These are phyloP conservation scores for Gossypium trilobum DNA, from an alignment of 441 rosid genomes.

Conservation along the genomic window DNA sequence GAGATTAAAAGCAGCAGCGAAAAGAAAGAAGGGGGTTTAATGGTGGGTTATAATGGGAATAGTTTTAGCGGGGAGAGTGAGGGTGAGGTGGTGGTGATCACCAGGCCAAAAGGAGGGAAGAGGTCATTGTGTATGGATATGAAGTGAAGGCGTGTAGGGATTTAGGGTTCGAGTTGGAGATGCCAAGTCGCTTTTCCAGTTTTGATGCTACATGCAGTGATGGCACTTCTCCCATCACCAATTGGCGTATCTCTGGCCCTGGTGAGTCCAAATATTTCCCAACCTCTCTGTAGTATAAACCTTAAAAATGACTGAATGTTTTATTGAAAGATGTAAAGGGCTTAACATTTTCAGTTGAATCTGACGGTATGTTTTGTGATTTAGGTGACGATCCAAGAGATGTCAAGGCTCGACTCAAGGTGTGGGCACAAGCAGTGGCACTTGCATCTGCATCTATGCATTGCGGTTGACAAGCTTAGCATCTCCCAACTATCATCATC, in stretches of 20 bases:
- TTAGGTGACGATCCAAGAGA: slow-evolving; percentile 88
- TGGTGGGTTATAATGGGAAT: slow-evolving; percentile 10
- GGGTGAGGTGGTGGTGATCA: slow-evolving; percentile 42
- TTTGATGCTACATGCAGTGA: slow-evolving; percentile 67
- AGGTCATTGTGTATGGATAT: slow-evolving; percentile 58
- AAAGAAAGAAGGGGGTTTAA: slow-evolving; percentile 20
- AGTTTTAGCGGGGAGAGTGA: slow-evolving; percentile 49
- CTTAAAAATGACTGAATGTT: not conserved
- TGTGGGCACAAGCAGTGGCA: slow-evolving; percentile 94
- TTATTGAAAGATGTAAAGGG: not conserved
- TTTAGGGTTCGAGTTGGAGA: slow-evolving; percentile 62
- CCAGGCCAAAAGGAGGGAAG: slow-evolving; percentile 58
- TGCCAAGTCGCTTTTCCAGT: slow-evolving; percentile 39
- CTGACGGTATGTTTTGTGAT: not conserved
- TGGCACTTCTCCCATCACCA: slow-evolving; percentile 60
- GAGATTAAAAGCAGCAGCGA: not conserved
- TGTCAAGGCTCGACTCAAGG: slow-evolving; percentile 84
- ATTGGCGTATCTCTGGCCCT: slow-evolving; percentile 77
- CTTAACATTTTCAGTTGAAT: not conserved
- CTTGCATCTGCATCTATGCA: slow-evolving; percentile 51
- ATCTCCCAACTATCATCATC: not conserved
- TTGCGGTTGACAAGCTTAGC: slow-evolving; percentile 19
- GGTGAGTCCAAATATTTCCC: slow-evolving; percentile 34
- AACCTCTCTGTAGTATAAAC: not conserved
- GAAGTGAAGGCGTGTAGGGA: slow-evolving; percentile 63